Evolutionary conservation across 768 basidiomycete species (phyloP), one percentile per base, ranked within the genome.

Genomic region (Cantharellus anzutake): DNA sequence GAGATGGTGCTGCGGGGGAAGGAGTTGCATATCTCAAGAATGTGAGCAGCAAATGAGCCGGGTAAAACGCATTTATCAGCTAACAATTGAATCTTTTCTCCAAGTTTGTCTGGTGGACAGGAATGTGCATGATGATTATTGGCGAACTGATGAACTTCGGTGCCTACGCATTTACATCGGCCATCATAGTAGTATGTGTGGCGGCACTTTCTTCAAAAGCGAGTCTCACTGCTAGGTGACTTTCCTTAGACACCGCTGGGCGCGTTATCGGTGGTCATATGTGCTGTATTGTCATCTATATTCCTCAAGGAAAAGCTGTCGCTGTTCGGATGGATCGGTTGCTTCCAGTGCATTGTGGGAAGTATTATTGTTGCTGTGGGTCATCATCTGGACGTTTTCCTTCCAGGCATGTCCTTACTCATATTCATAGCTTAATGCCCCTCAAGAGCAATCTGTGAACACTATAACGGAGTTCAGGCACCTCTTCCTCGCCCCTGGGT

Each of bases 281-380:
- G 84, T 69, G 92, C 93, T 56, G 84, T 94, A 41, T 73, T 97
- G 16, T 93, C 93, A 4, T 91, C 89, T 39, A 75, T 94, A 64
- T 88, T 98, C 73, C 83, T 99, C 66, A 82, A 93, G 55, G 94
- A 97, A 70, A 87, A 76, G 59, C 78, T 99, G 51, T 86, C 83
- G 42, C 88, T 97, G 71, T 97, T 99, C 68, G 94, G 96, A 56
- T 97, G 93, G 92, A 76, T 98, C 63, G 94, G 92, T 20, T 96
- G 92, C 70, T 79, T 73, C 14, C 78, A 97, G 16, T 94, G 90
- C 71, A 89, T 98, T 66, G 83, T 91, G 65, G 66, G 88, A 71
- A 41, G 11, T 59, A 35, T 38, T 41, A 4, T 41, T 5, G 39
- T 11, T 5, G 29, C 51, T 40, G 14, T 44, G 38, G 7, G 38